Conservation (phyloP, 164 flowering plant species). For the Macadamia integrifolia region DNA sequence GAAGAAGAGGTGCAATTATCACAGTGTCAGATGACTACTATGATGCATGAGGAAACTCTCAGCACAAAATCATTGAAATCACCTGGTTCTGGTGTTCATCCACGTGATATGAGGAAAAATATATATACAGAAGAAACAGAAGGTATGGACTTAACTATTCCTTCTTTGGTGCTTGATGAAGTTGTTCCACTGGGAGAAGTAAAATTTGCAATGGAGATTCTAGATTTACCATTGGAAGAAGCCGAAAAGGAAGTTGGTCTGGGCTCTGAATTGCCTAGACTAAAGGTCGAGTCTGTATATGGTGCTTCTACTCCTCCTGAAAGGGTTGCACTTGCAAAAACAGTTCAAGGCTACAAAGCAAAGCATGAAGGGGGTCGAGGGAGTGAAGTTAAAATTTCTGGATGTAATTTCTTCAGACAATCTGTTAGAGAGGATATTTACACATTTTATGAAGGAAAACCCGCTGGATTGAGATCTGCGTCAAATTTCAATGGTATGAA, state of each 20-base stretch:
- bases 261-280: conserved; percentile 12
- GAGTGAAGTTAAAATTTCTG: conserved; percentile 16
- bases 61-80: conserved; percentile 10
- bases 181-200: conserved; percentile 12
- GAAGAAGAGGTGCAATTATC: conserved; percentile 12
- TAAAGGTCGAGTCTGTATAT: conserved; percentile 11
- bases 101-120: conserved; percentile 9
- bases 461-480: conserved; percentile 15
- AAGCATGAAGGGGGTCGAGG: conserved; percentile 16
- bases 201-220: conserved; percentile 12
- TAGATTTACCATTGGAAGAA: conserved; percentile 17
- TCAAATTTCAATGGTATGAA: conserved; percentile 20
- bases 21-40: conserved; percentile 14
- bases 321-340: conserved; percentile 14
- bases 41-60: conserved; percentile 17
- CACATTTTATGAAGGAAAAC: conserved; percentile 42
- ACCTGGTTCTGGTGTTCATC: conserved; percentile 15
- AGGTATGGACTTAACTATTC: conserved; percentile 6
- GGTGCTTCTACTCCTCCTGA: conserved; percentile 15
- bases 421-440: conserved; percentile 42
- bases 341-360: conserved; percentile 5
- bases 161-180: conserved; percentile 14
- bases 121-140: conserved; percentile 14
- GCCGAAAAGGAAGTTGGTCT: conserved; percentile 9
- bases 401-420: conserved; percentile 14